Percentiles rank a stretch among this genome's conserved stretches.
phyloP scores from a whole-genome alignment of 495 filamentous ascomycete species.

The Tricharina praecox region DNA sequence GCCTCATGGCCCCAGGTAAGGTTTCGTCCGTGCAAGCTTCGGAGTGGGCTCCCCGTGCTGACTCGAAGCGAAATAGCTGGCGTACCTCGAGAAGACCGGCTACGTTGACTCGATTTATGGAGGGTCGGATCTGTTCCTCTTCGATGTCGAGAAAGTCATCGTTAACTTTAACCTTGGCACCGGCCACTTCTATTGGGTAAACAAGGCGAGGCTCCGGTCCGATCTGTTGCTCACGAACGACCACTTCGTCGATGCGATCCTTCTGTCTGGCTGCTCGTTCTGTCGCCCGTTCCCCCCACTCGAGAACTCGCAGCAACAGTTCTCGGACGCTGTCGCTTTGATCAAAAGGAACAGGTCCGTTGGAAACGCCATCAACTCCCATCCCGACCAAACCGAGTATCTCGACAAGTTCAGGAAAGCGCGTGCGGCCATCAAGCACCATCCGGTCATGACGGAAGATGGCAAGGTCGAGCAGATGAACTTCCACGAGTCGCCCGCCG shows the following conservation, averaged over 20 bases:
- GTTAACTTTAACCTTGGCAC: slow-evolving; percentile 55
- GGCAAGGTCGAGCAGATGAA: slow-evolving; percentile 60
- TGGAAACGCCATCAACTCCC: slow-evolving; percentile 48
- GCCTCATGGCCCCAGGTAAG: slow-evolving; percentile 74
- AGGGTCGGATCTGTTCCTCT: slow-evolving; percentile 72
- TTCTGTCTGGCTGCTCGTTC: slow-evolving; percentile 72
- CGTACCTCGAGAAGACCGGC: slow-evolving; percentile 56
- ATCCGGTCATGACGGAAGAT: slow-evolving; percentile 56
- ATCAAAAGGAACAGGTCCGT: slow-evolving; percentile 34
- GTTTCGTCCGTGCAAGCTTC: slow-evolving; percentile 4
- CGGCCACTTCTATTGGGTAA: slow-evolving; percentile 50
- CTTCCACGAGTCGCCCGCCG: slow-evolving; percentile 48
- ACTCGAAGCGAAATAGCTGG: slow-evolving; percentile 40
- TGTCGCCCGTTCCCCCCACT: slow-evolving; percentile 62
- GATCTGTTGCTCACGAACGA: slow-evolving; percentile 51
- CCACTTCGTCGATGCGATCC: slow-evolving; percentile 62
- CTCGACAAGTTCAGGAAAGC: slow-evolving; percentile 69
- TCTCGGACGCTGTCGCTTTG: slow-evolving; percentile 18
- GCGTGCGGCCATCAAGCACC: slow-evolving; percentile 70
- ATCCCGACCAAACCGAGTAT: slow-evolving; percentile 57
- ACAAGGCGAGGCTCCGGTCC: slow-evolving; percentile 50
- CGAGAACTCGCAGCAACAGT: slow-evolving; percentile 30
- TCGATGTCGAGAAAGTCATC: slow-evolving; percentile 70
- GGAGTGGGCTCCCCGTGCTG: neutral
- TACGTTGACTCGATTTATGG: slow-evolving; percentile 68